These are phyloP conservation scores for Croton laevigatus DNA, from an alignment of 441 rosid species.

Conservation along the genomic window DNA sequence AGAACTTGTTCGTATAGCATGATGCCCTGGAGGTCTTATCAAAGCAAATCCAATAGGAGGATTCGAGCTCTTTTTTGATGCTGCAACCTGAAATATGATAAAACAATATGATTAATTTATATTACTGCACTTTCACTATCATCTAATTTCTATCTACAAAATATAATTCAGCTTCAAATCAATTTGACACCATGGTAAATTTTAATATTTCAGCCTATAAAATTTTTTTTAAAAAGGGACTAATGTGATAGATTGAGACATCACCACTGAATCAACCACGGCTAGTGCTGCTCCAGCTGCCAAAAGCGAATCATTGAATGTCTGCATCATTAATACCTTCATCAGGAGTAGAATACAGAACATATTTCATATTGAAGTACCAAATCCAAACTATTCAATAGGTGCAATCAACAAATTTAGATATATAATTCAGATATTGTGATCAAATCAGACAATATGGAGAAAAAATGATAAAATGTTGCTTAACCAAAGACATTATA, in stretches of 20 bases:
- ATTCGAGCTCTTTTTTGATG: slow-evolving; percentile 50
- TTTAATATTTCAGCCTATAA: slow-evolving; percentile 5
- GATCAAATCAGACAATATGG: neutral
- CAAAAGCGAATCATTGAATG: slow-evolving; percentile 77
- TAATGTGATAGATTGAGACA: slow-evolving; percentile 63
- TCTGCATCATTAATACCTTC: slow-evolving; percentile 45
- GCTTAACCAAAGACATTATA: too few species aligned
- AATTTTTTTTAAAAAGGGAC: slow-evolving; percentile 31
- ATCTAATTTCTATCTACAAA: neutral
- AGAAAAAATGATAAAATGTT: too few species aligned
- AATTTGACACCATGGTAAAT: neutral
- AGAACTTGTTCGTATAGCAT: slow-evolving; percentile 90
- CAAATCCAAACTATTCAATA: too few species aligned
- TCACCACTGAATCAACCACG: slow-evolving; percentile 97
- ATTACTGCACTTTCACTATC: neutral
- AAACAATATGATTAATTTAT: neutral
- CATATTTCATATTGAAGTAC: neutral
- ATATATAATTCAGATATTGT: neutral
- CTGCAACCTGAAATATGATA: slow-evolving; percentile 52
- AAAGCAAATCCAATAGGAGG: slow-evolving; percentile 87
- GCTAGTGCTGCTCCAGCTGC: slow-evolving; percentile 98
- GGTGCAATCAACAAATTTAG: too few species aligned
- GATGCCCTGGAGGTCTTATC: slow-evolving; percentile 98
- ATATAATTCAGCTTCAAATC: neutral
- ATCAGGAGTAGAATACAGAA: slow-evolving; percentile 11